phyloP scores from a whole-genome alignment of 2,329 filamentous ascomycete genomes.

The Clarireedia monteithiana region DNA sequence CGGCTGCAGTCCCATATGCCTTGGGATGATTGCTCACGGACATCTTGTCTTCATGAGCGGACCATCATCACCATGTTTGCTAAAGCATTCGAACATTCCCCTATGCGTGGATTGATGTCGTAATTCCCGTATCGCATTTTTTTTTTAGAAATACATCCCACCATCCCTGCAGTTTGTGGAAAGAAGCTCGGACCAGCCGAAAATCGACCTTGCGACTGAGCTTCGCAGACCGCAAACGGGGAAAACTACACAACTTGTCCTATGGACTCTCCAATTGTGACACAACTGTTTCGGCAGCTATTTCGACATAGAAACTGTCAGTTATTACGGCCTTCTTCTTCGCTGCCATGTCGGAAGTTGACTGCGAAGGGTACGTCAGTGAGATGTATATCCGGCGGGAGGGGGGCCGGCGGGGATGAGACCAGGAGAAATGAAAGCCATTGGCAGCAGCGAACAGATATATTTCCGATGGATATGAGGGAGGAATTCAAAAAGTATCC shows the following conservation, averaged over 20 bases:
- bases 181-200: constrained; percentile 33
- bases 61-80: constrained; percentile 8
- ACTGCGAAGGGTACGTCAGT: constrained; percentile 33
- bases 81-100: background rate
- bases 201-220: constrained; percentile 12
- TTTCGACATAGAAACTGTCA: constrained; percentile 67
- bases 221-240: constrained; percentile 12
- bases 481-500: constrained; percentile 79
- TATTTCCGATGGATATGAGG: constrained; percentile 67
- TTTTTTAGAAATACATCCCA: background rate
- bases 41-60: constrained; percentile 35
- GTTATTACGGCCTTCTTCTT: constrained; percentile 37
- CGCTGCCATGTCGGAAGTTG: constrained; percentile 25
- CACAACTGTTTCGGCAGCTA: constrained; percentile 75
- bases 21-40: constrained; percentile 53
- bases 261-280: constrained; percentile 73
- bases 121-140: background rate
- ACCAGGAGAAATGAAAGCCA: constrained; percentile 50
- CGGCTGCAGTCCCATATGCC: constrained; percentile 56
- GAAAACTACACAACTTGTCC: constrained; percentile 15
- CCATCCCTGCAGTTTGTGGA: constrained; percentile 3
- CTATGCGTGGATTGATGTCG: background rate
- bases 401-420: constrained; percentile 12
- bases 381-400: constrained; percentile 24
- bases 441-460: constrained; percentile 78